A percentile compares a stretch with the other conserved stretches of the same genome.
Conservation (phyloP, 2,329 filamentous ascomycete genomes). For the Fusarium sp. region DNA sequence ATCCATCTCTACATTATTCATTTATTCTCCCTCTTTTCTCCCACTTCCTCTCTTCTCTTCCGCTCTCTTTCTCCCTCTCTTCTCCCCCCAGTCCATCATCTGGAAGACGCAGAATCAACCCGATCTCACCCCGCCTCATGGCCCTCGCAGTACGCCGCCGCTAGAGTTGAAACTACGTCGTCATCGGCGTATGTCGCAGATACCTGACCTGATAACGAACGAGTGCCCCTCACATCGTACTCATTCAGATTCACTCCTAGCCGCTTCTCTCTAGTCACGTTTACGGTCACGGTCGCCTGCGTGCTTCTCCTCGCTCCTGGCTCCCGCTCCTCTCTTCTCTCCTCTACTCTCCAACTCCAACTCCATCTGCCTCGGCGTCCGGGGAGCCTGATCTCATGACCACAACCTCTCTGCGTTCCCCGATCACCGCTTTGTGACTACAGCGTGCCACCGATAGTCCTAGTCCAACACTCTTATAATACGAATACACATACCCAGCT, state of each 20-base stretch:
- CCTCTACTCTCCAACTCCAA: slow-evolving; percentile 21
- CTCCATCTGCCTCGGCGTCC: slow-evolving; percentile 29
- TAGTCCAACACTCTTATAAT: slow-evolving; percentile 49
- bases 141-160: slow-evolving; percentile 39
- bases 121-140: slow-evolving; percentile 27
- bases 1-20: slow-evolving; percentile 22
- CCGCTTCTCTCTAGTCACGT: slow-evolving; percentile 21
- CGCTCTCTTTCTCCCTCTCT: neutral
- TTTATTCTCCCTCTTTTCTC: slow-evolving; percentile 13
- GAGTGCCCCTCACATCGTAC: slow-evolving; percentile 44
- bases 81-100: neutral
- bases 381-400: slow-evolving; percentile 44
- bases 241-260: slow-evolving; percentile 29
- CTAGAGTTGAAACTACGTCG: slow-evolving; percentile 46
- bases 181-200: slow-evolving; percentile 49
- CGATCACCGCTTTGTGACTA: slow-evolving; percentile 46
- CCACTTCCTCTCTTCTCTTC: slow-evolving; percentile 2
- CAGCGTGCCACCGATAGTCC: slow-evolving; percentile 50
- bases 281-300: slow-evolving; percentile 24
- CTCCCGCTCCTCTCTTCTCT: slow-evolving; percentile 5
- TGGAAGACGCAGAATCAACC: slow-evolving; percentile 3
- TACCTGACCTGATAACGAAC: slow-evolving; percentile 45
- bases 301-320: slow-evolving; percentile 6
- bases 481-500: slow-evolving; percentile 44
- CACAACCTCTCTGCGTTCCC: slow-evolving; percentile 42